Evolutionary conservation across 495 filamentous ascomycete genomes (phyloP), one percentile per base, ranked within the genome.

Genomic region (Podospora appendiculata): DNA sequence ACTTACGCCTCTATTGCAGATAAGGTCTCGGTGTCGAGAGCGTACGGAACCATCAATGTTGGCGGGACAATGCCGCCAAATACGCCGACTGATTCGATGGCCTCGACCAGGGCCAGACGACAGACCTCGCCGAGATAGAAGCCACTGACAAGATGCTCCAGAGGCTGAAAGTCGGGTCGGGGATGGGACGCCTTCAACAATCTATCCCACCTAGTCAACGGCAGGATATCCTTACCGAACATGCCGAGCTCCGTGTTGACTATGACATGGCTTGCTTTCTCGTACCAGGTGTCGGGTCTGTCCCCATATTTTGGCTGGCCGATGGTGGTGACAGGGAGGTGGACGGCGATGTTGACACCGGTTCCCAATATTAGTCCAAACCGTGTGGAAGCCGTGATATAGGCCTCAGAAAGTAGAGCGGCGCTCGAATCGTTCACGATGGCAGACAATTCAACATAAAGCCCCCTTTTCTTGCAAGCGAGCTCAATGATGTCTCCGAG

Each of bases 181-280:
- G 84, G 76, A 61, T 88, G 86, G 1, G 70, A 76, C 2, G 64
- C 69, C 51, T 84, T 83, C 10, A 95, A 70, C 33, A 73, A 61
- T 11, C 69, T 55, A 56, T 94, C 89, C 87, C 87, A 92, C 57
- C 78, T 80, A 4, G 88, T 90, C 43, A 84, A 70, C 8, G 85
- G 81, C 5, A 86, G 72, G 17, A 87, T 83, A 44, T 80, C 87
- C 8, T 79, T 75, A 44, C 85, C 84, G 43, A 86, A 84, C 81
- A 94, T 91, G 47, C 87, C 86, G 69, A 88, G 78, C 67, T 95
- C 89, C 1, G 89, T 95, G 70, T 95, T 95, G 48, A 93, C 79
- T 32, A 95, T 80, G 16, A 76, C 75, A 50, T 79, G 70, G 43
- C 69, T 74, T 8, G 76, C 76, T 19, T 63, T 68, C 64, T 79